Base-by-base conservation (phyloP, 1,284 basidiomycete genomes). In the Butyriboletus appendiculatus region DNA sequence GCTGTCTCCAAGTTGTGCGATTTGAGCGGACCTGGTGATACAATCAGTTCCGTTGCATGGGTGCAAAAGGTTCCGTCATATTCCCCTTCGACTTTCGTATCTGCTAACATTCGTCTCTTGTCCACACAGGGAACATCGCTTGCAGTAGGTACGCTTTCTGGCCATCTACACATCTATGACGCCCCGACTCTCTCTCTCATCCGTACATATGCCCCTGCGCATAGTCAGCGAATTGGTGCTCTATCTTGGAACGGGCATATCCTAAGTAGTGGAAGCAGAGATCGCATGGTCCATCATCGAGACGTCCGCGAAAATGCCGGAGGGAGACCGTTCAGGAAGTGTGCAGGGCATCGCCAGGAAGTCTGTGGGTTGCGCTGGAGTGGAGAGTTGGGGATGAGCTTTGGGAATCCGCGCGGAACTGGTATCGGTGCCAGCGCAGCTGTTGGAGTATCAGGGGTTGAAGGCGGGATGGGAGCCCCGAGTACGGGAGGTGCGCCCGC, bases 301-400 rank as follows among this genome's bases (percentile, higher is more conserved):
- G 96, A 99, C 67, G 93, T 96, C 0, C 87, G 96, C 4, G 87
- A 88, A 39, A 73, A 82, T 0, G 78, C 81, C 0, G 61, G 56
- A 16, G 77, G 80, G 2, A 84, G 88, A 48, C 90, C 90, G 41
- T 91, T 96, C 63, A 85, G 85, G 53, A 82, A 84, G 52, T 86
- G 93, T 53, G 76, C 85, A 0, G 93, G 90, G 0, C 96, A 98
- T 72, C 81, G 89, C 45, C 97, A 99, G 69, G 96, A 99, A 71
- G 94, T 99, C 4, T 99, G 97, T 68, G 96, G 97, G 1, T 76
- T 99, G 43, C 90, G 93, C 57, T 99, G 96, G 96, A 96, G 91
- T 63, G 65, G 68, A 33, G 65, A 69, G 33, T 34, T 69, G 39
- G 65, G 65, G 2, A 62, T 59, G 54, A 55, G 66, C 12, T 61